Evolutionary conservation across 495 filamentous ascomycete species (phyloP), one percentile per base, ranked within the genome.

Genomic region (Penicillium waksmanii): DNA sequence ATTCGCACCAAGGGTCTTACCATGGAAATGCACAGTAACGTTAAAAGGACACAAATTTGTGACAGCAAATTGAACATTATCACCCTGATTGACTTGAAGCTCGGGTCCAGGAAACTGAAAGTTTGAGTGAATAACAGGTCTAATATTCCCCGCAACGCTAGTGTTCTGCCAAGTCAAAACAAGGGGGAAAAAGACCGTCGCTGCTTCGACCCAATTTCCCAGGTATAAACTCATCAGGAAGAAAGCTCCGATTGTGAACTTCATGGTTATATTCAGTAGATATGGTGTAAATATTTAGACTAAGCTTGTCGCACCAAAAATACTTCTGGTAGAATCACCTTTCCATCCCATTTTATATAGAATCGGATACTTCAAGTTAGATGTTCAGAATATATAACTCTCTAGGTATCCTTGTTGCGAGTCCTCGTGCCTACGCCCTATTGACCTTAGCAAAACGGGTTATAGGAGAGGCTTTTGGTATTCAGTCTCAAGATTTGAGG

Each of bases 51-150:
- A 72, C 2, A 73, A 68, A 69, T 87, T 88, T 55, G 75, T 70
- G 7, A 88, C 84, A 15, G 80, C 75, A 17, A 89, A 82, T 38
- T 87, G 74, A 56, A 88, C 85, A 48, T 76, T 74, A 62, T 89
- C 85, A 4, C 85, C 85, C 72, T 87, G 82, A 61, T 86, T 81
- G 5, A 86, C 71, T 44, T 78, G 75, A 50, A 89, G 75, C 19
- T 77, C 54, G 0, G 85, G 87, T 1, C 82, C 85, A 3, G 87
- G 87, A 51, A 81, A 83, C 19, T 84, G 82, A 2, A 81, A 82
- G 71, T 89, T 89, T 48, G 81, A 80, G 9, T 85, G 76, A 9
- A 88, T 80, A 2, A 84, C 69, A n/a, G 79, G 65, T 44, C 82
- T 69, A n/a, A 63, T 51, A 7, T 65, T 47, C 13, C 74, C 74